These are phyloP conservation scores for Amaranthus hypochondriacus DNA, from an alignment of 148 eudicot genomes.

Conservation along the genomic window DNA sequence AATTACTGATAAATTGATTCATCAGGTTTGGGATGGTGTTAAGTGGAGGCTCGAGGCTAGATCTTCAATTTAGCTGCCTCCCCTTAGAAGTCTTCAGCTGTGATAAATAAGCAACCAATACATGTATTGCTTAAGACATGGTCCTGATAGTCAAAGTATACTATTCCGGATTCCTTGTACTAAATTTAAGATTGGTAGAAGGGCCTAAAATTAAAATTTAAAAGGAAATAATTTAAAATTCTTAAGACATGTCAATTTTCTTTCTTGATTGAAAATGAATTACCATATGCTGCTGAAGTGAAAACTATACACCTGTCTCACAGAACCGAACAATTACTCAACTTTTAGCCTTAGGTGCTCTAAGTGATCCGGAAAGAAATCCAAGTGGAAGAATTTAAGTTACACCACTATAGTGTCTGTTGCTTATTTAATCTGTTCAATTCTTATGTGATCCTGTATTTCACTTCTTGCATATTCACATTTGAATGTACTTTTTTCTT, in stretches of 20 bases:
- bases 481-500: constrained; percentile 2
- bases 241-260: not conserved
- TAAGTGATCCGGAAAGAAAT: not conserved
- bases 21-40: not conserved
- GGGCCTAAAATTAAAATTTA: not conserved
- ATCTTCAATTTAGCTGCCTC: not conserved
- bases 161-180: not conserved
- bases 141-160: not conserved
- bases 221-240: too few relatives aligned
- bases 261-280: not conserved
- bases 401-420: not conserved
- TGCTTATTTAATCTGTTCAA: not conserved
- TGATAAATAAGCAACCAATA: not conserved
- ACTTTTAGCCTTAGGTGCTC: not conserved
- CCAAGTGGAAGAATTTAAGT: not conserved
- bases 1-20: not conserved
- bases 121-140: not conserved
- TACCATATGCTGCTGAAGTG: not conserved
- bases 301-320: too few relatives aligned
- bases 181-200: not conserved
- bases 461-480: not conserved
- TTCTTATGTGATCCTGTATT: not conserved
- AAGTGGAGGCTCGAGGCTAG: not conserved
- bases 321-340: not conserved
- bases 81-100: constrained; percentile 2